Percentiles rank a stretch among this genome's conserved stretches.
phyloP scores from a whole-genome alignment of 1,284 basidiomycete species.

The Volvariella volvacea region DNA sequence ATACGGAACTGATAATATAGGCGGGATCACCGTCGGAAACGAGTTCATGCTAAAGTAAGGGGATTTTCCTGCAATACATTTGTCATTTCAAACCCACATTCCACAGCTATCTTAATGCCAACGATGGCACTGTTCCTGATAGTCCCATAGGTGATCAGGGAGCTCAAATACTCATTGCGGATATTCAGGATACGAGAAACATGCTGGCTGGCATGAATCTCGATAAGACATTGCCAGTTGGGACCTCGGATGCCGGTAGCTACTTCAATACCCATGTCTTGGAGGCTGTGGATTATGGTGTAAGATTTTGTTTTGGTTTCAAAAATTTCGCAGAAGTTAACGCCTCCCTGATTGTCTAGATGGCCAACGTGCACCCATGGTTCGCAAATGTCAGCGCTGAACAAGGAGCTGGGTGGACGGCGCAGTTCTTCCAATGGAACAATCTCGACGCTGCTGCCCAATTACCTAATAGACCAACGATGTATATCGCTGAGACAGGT shows the following conservation, averaged over 20 bases:
- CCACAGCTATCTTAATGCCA: constrained; percentile 48
- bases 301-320: constrained; percentile 20
- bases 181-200: constrained; percentile 60
- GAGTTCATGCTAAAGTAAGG: constrained; percentile 76
- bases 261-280: constrained; percentile 77
- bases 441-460: constrained; percentile 46
- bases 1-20: constrained; percentile 75
- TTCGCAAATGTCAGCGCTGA: constrained; percentile 69
- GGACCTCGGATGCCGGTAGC: constrained; percentile 86
- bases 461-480: constrained; percentile 57
- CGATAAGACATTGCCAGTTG: constrained; percentile 58
- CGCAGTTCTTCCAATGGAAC: constrained; percentile 37
- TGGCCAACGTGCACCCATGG: constrained; percentile 86
- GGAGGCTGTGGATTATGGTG: constrained; percentile 69
- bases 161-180: constrained; percentile 47
- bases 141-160: constrained; percentile 46
- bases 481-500: constrained; percentile 86
- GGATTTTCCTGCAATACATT: constrained; percentile 9
- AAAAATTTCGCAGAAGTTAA: not conserved
- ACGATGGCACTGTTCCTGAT: constrained; percentile 41
- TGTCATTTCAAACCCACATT: not conserved
- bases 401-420: constrained; percentile 55
- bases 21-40: constrained; percentile 78
- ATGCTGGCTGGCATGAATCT: constrained; percentile 54
- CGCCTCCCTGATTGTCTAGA: constrained; percentile 21